These are phyloP conservation scores for Plectosphaerella sp. DNA, from an alignment of 2,329 filamentous ascomycete species.

Conservation along the genomic window DNA sequence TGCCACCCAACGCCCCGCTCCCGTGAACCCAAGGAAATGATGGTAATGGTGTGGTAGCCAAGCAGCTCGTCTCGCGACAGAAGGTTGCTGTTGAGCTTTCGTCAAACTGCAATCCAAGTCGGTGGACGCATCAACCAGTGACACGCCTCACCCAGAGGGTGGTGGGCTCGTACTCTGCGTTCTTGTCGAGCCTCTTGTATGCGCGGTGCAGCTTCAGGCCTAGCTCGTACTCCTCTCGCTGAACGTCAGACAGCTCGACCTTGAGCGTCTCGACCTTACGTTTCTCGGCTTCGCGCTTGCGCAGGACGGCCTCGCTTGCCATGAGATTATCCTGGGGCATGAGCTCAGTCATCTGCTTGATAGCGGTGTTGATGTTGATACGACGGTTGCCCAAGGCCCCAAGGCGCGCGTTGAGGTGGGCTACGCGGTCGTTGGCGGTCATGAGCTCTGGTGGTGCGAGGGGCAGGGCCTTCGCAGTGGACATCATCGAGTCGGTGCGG, in stretches of 20 bases:
- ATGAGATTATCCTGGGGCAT: conserved; percentile 68
- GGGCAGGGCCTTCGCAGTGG: conserved; percentile 55
- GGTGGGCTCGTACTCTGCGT: conserved; percentile 60
- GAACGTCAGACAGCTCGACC: conserved; percentile 66
- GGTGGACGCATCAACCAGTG: conserved; percentile 44
- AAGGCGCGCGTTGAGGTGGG: conserved; percentile 61
- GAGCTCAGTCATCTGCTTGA: conserved; percentile 73
- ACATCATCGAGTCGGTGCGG: conserved; percentile 23
- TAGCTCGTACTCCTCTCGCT: conserved; percentile 72
- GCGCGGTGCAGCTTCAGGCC: conserved; percentile 70
- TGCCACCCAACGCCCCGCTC: too few relatives aligned
- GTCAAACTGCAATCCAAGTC: not conserved
- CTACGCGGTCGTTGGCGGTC: conserved; percentile 59
- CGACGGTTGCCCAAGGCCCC: conserved; percentile 62
- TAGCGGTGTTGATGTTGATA: conserved; percentile 66
- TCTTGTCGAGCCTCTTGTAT: conserved; percentile 69
- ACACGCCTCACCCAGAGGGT: conserved; percentile 76
- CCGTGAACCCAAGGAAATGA: too few relatives aligned
- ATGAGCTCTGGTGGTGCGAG: conserved; percentile 55
- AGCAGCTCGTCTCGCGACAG: too few relatives aligned
- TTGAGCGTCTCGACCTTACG: conserved; percentile 63
- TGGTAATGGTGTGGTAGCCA: too few relatives aligned
- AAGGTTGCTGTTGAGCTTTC: too few relatives aligned
- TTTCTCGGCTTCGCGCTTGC: conserved; percentile 53
- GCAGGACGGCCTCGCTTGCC: conserved; percentile 59